Conservation (phyloP, 768 basidiomycete species). For the Lactarius vividus region DNA sequence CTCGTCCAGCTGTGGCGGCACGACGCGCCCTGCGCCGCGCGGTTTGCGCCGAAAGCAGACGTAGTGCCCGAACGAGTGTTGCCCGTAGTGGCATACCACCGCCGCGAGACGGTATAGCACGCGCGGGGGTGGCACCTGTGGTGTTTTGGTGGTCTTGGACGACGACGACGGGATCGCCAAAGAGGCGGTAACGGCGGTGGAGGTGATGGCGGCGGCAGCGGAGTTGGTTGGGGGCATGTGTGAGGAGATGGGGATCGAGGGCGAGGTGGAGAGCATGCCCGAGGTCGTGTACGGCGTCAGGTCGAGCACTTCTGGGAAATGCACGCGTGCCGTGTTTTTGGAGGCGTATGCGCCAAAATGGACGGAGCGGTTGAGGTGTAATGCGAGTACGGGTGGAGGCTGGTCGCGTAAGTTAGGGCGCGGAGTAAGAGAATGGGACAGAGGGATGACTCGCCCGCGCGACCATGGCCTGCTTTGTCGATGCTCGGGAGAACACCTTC, state of each 20-base stretch:
- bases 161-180: background rate
- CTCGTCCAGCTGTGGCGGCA: constrained; percentile 43
- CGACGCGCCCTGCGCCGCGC: constrained; percentile 42
- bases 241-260: constrained; percentile 68
- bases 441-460: constrained; percentile 61
- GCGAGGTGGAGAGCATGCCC: constrained; percentile 67
- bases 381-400: constrained; percentile 82
- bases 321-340: constrained; percentile 80
- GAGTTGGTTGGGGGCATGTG: constrained; percentile 46
- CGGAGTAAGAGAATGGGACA: constrained; percentile 8
- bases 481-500: constrained; percentile 67
- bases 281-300: constrained; percentile 86
- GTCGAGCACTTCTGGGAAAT: constrained; percentile 87
- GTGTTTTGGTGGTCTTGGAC: background rate
- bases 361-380: constrained; percentile 91
- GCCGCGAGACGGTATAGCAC: constrained; percentile 84
- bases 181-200: constrained; percentile 49
- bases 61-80: constrained; percentile 93
- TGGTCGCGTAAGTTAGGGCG: constrained; percentile 32
- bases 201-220: constrained; percentile 42
- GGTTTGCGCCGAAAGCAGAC: constrained; percentile 89
- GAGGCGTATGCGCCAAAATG: constrained; percentile 72
- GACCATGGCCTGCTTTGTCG: constrained; percentile 90
- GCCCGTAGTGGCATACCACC: constrained; percentile 90
- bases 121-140: constrained; percentile 35